A percentile compares a stretch with the other conserved stretches of the same genome.
Conservation (phyloP, 1,284 basidiomycete genomes). For the Lentinula novae-zelandiae region DNA sequence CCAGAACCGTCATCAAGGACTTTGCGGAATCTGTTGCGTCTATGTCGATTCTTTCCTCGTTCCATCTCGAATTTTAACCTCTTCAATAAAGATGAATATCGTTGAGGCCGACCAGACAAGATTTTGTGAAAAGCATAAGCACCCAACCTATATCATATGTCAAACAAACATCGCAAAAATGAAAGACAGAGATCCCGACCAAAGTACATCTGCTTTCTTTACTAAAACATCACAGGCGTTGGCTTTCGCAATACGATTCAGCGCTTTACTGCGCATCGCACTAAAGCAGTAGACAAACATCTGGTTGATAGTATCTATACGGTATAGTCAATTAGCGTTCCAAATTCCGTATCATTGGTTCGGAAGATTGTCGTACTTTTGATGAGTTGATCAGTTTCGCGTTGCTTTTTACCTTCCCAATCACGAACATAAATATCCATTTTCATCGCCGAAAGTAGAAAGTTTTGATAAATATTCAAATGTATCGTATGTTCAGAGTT, state of each 20-base stretch:
- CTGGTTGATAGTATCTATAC: slow-evolving; percentile 53
- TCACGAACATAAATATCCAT: slow-evolving; percentile 78
- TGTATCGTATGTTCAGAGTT: slow-evolving; percentile 66
- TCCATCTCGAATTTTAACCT: slow-evolving; percentile 48
- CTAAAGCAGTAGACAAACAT: slow-evolving; percentile 54
- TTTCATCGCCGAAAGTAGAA: slow-evolving; percentile 85
- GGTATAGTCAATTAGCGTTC: too few species aligned
- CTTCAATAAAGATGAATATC: slow-evolving; percentile 44
- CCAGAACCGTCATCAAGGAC: slow-evolving; percentile 47
- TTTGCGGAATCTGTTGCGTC: slow-evolving; percentile 36
- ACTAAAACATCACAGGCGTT: slow-evolving; percentile 37
- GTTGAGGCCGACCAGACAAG: slow-evolving; percentile 50
- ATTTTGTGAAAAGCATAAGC: slow-evolving; percentile 71
- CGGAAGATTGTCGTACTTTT: slow-evolving; percentile 33
- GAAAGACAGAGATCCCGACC: slow-evolving; percentile 40
- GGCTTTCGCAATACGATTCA: slow-evolving; percentile 38
- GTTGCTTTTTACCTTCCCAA: slow-evolving; percentile 44
- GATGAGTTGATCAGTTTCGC: slow-evolving; percentile 45
- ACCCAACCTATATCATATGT: slow-evolving; percentile 62
- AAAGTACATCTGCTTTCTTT: slow-evolving; percentile 51
- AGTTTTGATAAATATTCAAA: slow-evolving; percentile 84
- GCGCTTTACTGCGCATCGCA: slow-evolving; percentile 45
- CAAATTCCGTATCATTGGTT: neutral
- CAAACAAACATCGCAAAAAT: neutral
- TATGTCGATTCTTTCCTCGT: slow-evolving; percentile 34